phyloP scores from a whole-genome alignment of 2,329 filamentous ascomycete genomes.

The Colletotrichum tanaceti region DNA sequence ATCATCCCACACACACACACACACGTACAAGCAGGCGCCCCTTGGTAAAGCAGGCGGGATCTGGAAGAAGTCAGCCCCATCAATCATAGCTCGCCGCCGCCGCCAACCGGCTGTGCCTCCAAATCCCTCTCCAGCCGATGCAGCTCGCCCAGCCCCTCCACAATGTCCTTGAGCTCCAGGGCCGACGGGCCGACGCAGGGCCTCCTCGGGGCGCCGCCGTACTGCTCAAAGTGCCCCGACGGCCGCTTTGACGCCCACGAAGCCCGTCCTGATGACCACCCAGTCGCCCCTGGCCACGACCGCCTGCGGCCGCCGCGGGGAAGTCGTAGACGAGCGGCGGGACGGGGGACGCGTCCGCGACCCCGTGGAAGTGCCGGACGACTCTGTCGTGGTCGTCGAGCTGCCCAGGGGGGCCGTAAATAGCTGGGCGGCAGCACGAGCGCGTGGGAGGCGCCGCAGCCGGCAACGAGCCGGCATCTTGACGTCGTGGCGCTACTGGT shows the following conservation, averaged over 20 bases:
- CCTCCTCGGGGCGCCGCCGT: slow-evolving; percentile 53
- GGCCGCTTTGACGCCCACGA: slow-evolving; percentile 61
- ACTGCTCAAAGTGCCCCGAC: slow-evolving; percentile 55
- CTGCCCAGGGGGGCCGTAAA: slow-evolving; percentile 60
- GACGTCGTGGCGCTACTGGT: slow-evolving; percentile 69
- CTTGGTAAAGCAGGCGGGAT: not conserved
- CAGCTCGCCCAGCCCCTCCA: slow-evolving; percentile 52
- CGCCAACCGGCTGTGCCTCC: slow-evolving; percentile 40
- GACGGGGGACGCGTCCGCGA: slow-evolving; percentile 67
- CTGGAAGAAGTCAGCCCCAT: not conserved
- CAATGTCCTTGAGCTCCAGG: slow-evolving; percentile 50
- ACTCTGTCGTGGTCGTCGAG: slow-evolving; percentile 66
- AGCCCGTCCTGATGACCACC: slow-evolving; percentile 60
- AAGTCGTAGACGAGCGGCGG: slow-evolving; percentile 74
- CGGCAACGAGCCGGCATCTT: slow-evolving; percentile 77
- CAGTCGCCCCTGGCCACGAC: no score
- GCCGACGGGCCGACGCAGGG: slow-evolving; percentile 52
- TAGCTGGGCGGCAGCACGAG: slow-evolving; percentile 77
- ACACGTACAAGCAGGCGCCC: no score
- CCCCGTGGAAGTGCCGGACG: slow-evolving; percentile 70
- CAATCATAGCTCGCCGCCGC: slow-evolving; percentile 16
- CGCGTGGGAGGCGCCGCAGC: slow-evolving; percentile 75
- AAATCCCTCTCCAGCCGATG: slow-evolving; percentile 49
- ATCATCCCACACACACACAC: not conserved
- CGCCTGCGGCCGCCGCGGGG: no score